Base-by-base conservation (phyloP, 2,329 filamentous ascomycete genomes). In the Verticillium longisporum region DNA sequence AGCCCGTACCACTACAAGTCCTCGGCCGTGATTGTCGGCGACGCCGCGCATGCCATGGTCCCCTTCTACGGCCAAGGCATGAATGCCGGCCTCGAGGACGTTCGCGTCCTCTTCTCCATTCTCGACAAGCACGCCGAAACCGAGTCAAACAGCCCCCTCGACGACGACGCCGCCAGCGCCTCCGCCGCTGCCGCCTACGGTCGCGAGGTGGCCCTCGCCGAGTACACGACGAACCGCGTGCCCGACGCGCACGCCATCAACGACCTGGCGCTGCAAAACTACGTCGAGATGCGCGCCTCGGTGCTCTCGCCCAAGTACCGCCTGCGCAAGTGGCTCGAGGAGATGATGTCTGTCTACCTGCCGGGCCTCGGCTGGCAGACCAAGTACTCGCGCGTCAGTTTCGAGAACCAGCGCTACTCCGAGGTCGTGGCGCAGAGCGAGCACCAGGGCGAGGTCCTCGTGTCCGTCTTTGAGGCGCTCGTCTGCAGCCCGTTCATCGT, bases 41-140 rank as follows among this genome's bases (percentile, higher is more conserved):
- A 99, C 72, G 92, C 95, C 7, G 93, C 95, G 0, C 95, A 99
- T 73, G 95, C 96, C 61, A 97, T 99, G 88, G 92, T 99, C 0
- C 95, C 95, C 0, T 99, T 99, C 75, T 99, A 98, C 73, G 95
- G 95, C 0, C 95, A 99, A 74, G 95, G 95, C 41, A 96, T 99
- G 88, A 99, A 99, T 70, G 90, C 95, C 0, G 95, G 95, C 0
- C 85, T 99, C 53, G 95, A 99, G 77, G 94, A 97, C 69, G 92
- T 99, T 13, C 87, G 90, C 9, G 87, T 96, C 5, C 83, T 99
- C 1, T 99, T 97, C 74, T 85, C 88, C 0, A 81, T 89, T 54
- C 80, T 98, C 1, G 93, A 97, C 74, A 83, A 85, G 66, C 80
- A 92, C 66, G 80, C 1, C 74, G 73, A 38, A 68, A 76, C 6